Conservation (phyloP, 371 early-diverging fungal species). For the Mucor sp. region DNA sequence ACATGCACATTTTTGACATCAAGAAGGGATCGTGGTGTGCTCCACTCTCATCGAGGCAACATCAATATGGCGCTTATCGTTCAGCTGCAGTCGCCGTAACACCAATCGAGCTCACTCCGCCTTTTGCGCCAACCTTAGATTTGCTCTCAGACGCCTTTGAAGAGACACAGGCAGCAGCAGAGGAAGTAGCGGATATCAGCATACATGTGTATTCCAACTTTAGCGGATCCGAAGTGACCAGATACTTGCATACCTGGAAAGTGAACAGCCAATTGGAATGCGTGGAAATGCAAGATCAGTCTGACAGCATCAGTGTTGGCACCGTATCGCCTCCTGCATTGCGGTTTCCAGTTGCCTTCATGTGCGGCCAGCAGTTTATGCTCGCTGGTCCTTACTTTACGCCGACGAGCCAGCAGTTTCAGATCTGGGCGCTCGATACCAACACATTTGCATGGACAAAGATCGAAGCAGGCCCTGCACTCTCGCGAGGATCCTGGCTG, state of each 20-base stretch:
- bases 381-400: constrained; percentile 73
- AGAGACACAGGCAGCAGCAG: not conserved
- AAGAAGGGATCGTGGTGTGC: constrained; percentile 55
- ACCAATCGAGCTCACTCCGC: constrained; percentile 30
- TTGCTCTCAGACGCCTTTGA: constrained; percentile 11
- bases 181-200: constrained; percentile 23
- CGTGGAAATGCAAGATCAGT: constrained; percentile 56
- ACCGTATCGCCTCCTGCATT: constrained; percentile 66
- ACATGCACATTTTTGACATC: constrained; percentile 67
- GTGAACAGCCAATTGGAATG: constrained; percentile 30
- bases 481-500: constrained; percentile 73
- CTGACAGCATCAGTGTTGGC: constrained; percentile 52
- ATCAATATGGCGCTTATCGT: constrained; percentile 71
- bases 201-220: constrained; percentile 69
- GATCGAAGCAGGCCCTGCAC: constrained; percentile 63
- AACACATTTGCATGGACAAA: constrained; percentile 64
- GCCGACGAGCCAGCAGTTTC: constrained; percentile 58
- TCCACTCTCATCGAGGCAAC: constrained; percentile 55
- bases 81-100: constrained; percentile 60
- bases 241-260: constrained; percentile 62
- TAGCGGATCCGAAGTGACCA: constrained; percentile 61
- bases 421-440: constrained; percentile 74
- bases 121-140: constrained; percentile 25
- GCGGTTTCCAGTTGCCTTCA: constrained; percentile 67
- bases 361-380: constrained; percentile 68